Conservation (phyloP, 1,284 basidiomycete genomes). For the Phaffia rhodozyma region DNA sequence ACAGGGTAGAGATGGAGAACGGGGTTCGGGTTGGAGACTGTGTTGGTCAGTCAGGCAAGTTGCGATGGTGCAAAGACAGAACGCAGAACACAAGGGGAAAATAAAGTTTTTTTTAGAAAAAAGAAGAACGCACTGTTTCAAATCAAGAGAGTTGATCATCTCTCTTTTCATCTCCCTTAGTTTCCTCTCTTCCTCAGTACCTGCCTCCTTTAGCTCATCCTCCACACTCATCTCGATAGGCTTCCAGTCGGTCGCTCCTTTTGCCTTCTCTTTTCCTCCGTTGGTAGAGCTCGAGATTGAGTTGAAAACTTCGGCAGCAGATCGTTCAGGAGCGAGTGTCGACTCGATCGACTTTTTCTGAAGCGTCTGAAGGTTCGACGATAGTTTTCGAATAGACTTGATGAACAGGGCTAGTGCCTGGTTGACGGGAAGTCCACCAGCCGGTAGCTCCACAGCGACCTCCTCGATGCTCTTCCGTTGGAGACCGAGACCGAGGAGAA, state of each 20-base stretch:
- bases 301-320: constrained; percentile 9
- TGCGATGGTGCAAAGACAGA: too few relatives aligned
- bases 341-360: constrained; percentile 64
- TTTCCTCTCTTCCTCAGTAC: constrained; percentile 38
- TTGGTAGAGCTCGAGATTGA: not conserved
- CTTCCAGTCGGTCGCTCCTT: constrained; percentile 37
- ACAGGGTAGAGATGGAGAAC: not conserved
- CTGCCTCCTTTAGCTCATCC: constrained; percentile 55
- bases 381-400: constrained; percentile 79
- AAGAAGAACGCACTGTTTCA: constrained; percentile 56
- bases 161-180: constrained; percentile 49
- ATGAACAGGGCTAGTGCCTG: constrained; percentile 85
- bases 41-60: too few relatives aligned
- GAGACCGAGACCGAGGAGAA: constrained; percentile 75
- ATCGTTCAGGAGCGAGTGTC: constrained; percentile 37
- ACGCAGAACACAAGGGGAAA: not conserved
- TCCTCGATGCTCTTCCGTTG: constrained; percentile 88
- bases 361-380: constrained; percentile 63
- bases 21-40: too few relatives aligned
- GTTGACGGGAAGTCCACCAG: constrained; percentile 51
- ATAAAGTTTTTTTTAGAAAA: too few relatives aligned
- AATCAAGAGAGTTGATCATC: constrained; percentile 71
- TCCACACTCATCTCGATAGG: constrained; percentile 44
- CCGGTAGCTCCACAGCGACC: constrained; percentile 43
- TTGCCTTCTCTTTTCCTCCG: constrained; percentile 5